Percentiles rank a stretch among this genome's conserved stretches.
These are phyloP conservation scores for Conticribra weissflogii DNA, from an alignment of 108 stramenopile genomes.

Conservation along the genomic window DNA sequence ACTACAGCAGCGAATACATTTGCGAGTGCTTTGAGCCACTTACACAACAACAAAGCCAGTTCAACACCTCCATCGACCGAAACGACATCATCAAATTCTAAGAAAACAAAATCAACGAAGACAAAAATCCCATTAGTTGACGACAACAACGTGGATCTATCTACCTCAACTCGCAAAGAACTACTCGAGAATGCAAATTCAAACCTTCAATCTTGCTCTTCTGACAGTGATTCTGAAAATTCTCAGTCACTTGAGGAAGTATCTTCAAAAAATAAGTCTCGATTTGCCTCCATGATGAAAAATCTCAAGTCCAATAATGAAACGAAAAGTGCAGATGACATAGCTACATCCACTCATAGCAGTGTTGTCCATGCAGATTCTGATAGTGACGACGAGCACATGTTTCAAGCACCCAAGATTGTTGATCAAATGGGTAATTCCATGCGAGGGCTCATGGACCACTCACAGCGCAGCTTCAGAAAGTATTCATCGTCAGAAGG, in stretches of 20 bases:
- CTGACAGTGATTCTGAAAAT: neutral
- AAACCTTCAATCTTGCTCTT: neutral
- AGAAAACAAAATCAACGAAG: neutral
- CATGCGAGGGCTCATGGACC: neutral
- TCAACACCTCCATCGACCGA: too few relatives aligned
- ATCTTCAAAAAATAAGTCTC: conserved; percentile 1
- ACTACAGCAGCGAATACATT: neutral
- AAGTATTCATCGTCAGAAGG: too few relatives aligned
- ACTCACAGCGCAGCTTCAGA: conserved; percentile 11
- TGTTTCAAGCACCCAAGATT: conserved; percentile 25
- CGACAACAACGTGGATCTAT: conserved; percentile 5
- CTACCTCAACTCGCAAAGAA: conserved; percentile 4
- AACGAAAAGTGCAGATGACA: neutral
- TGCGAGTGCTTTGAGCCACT: neutral
- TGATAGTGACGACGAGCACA: conserved; percentile 23
- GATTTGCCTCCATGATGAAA: conserved; percentile 27
- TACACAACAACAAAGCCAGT: neutral
- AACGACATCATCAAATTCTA: neutral
- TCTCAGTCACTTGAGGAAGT: conserved; percentile 5
- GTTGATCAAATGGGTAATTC: conserved; percentile 3
- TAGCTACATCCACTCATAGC: neutral
- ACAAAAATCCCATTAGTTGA: neutral
- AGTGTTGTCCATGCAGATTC: neutral
- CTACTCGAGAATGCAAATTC: conserved; percentile 16
- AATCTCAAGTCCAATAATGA: conserved; percentile 9